Evolutionary conservation across 1,139 yeast genomes (phyloP).

Genomic region (Geotrichum bryndzae): DNA sequence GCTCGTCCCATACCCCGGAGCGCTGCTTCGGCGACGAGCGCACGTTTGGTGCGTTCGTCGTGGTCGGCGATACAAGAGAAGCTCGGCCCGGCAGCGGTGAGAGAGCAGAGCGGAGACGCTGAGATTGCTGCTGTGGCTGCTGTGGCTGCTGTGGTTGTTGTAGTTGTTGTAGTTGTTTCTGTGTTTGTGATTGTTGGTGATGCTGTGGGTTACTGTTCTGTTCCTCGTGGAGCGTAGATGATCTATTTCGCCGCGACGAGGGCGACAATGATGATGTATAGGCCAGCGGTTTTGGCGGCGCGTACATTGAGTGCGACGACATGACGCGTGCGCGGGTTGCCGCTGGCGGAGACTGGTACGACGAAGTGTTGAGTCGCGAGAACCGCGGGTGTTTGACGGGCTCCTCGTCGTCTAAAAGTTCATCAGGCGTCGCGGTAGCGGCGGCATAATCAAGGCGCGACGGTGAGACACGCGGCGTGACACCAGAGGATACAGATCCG

Average conservation of each 20-base stretch:
- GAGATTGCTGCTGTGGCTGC: not conserved
- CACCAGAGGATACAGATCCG: not conserved
- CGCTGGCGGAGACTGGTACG: not conserved
- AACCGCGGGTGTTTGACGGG: not conserved
- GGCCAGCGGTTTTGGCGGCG: not conserved
- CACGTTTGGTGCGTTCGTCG: not conserved
- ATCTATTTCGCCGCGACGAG: not conserved
- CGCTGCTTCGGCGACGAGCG: not conserved
- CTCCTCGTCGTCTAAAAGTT: not conserved
- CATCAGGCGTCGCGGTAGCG: not conserved
- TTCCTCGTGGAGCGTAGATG: not conserved
- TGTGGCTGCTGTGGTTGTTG: not conserved
- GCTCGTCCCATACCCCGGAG: slow-evolving; percentile 15
- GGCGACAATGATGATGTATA: not conserved
- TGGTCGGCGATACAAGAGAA: not conserved
- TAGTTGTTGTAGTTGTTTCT: not conserved
- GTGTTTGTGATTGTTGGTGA: not conserved
- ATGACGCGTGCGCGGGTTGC: not conserved
- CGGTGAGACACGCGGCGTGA: not conserved
- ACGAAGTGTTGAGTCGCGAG: not conserved
- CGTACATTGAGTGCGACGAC: not conserved
- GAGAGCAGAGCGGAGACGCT: not conserved
- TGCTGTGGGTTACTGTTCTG: not conserved
- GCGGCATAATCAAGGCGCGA: not conserved
- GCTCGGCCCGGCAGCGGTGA: not conserved